These are phyloP conservation scores for Penicilliopsis zonata DNA, from an alignment of 495 filamentous ascomycete genomes.

Conservation along the genomic window DNA sequence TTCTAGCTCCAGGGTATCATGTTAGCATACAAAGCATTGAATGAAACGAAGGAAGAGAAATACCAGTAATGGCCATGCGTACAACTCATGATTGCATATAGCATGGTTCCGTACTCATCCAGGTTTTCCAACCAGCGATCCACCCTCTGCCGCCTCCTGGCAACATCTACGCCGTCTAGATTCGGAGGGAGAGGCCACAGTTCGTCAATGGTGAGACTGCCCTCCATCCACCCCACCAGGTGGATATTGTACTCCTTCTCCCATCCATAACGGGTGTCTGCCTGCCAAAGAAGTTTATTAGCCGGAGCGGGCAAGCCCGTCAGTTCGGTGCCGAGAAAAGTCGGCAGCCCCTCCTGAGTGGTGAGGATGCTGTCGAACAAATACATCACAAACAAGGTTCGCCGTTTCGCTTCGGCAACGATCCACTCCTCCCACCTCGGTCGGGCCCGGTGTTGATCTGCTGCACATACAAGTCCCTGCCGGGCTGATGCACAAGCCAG, in stretches of 20 bases:
- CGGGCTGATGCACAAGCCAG: conserved; percentile 28
- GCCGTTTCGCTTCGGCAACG: conserved; percentile 30
- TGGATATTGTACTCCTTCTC: conserved; percentile 25
- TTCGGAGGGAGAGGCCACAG: too few relatives aligned
- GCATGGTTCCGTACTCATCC: conserved; percentile 22
- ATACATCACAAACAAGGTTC: conserved; percentile 34
- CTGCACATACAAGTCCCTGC: conserved; percentile 25
- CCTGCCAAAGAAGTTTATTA: conserved; percentile 24
- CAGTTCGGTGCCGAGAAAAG: conserved; percentile 29
- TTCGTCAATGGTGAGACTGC: conserved; percentile 26
- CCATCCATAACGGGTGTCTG: conserved; percentile 20
- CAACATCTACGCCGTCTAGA: too few relatives aligned
- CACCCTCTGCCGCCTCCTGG: too few relatives aligned
- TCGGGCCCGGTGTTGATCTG: conserved; percentile 19
- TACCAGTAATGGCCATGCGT: too few relatives aligned
- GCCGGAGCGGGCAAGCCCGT: conserved; percentile 17
- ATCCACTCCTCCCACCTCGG: conserved; percentile 41
- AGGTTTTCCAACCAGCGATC: conserved; percentile 13
- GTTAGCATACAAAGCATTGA: too few relatives aligned
- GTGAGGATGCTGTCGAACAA: conserved; percentile 35
- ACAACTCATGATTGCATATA: conserved; percentile 10
- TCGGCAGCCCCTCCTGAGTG: conserved; percentile 21
- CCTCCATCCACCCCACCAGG: conserved; percentile 25
- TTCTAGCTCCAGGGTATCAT: too few relatives aligned
- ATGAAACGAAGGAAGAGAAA: too few relatives aligned